Base-by-base conservation (phyloP, 768 basidiomycete species). In the Rubroboletus pulcherrimus region DNA sequence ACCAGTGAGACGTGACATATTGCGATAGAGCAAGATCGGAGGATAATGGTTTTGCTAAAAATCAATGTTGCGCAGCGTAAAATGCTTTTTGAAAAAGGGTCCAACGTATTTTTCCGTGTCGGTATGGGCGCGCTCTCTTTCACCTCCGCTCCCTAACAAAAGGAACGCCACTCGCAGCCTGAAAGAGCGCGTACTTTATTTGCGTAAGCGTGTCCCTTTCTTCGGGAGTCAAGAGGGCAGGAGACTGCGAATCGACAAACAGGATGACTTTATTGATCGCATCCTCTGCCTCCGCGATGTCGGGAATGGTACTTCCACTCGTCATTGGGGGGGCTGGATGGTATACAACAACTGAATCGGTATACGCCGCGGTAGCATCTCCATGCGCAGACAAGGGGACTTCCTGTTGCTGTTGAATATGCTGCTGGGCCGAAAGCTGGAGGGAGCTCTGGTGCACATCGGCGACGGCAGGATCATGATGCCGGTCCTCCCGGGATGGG, bases 141-240 rank as follows among this genome's bases (percentile, higher is more conserved):
- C 35, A 73, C 57, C 70, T 68, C 45, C 67, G 63, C 7, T 70
- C 59, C 64, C 58, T 73, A 59, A 55, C 75, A 71, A 60, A 74
- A 63, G 54, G 73, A 15, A 74, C 70, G 14, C 71, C 70, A 19
- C 73, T 72, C 34, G 61, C 76, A 37, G 75, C 73, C 58, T 82
- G 79, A 63, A 84, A 83, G 54, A 86, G 72, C 19, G 77, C 77
- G 49, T 69, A 73, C 68, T 83, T 84, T 62, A 85, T 73, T 45
- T 76, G 72, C 19, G 67, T 58, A 41, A 86, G 78, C 29, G 65
- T 66, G 48, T 67, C 67, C 43, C 75, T 76, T 61, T 79, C 78
- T 49, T 64, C 69, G 8, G 53, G 48, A 38, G 64, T 67, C 58
- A 77, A 55, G 7, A 74, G 57, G 21, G 62, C 43, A 9, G 66